These are phyloP conservation scores for Artomyces pyxidatus DNA, from an alignment of 768 basidiomycete species.

Conservation along the genomic window DNA sequence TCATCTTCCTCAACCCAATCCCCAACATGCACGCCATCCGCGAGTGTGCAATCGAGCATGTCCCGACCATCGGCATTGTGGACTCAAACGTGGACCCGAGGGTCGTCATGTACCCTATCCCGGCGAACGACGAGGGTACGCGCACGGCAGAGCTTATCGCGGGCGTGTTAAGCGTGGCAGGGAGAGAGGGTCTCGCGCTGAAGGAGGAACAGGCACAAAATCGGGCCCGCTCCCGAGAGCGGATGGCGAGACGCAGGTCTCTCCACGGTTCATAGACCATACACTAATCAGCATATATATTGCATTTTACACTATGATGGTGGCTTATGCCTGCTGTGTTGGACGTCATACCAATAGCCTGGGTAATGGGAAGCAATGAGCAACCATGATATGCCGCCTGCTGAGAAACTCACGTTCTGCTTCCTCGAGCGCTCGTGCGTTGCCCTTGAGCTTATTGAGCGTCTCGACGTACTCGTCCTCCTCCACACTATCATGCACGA, in stretches of 20 bases:
- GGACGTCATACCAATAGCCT: conserved; percentile 70
- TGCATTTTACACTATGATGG: no score
- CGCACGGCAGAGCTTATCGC: conserved; percentile 87
- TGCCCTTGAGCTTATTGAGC: conserved; percentile 87
- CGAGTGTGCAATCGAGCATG: conserved; percentile 82
- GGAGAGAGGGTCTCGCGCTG: conserved; percentile 61
- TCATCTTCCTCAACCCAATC: conserved; percentile 85
- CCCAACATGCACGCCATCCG: conserved; percentile 79
- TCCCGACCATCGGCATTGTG: conserved; percentile 90
- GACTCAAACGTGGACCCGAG: conserved; percentile 96
- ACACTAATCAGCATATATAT: no score
- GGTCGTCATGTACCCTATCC: conserved; percentile 95
- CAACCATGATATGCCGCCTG: background rate
- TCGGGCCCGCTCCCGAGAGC: no score
- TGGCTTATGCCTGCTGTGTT: no score
- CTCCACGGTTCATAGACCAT: no score
- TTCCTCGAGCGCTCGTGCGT: conserved; percentile 73
- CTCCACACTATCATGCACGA: conserved; percentile 94
- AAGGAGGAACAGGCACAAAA: conserved; percentile 24
- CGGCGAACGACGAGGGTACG: conserved; percentile 93
- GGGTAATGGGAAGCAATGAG: conserved; percentile 17
- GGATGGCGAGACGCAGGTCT: no score
- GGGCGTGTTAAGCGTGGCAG: conserved; percentile 85
- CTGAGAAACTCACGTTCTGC: conserved; percentile 69
- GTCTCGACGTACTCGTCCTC: conserved; percentile 97